Percentiles rank a stretch among this genome's conserved stretches.
These are phyloP conservation scores for barrel medic (Medicago truncatula) DNA, from an alignment of 306 rosid species.

Conservation along the genomic window MtrunA17r5.0-ANR NC_053045.1:31127501-31128000, in stretches of 20 bases:
- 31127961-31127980: constrained; percentile 91
- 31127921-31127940: constrained; percentile 88
- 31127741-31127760: neutral
- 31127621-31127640: constrained; percentile 84
- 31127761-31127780: constrained; percentile 23
- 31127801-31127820: constrained; percentile 12
- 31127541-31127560: constrained; percentile 86
- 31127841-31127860: constrained; percentile 69
- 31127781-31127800: neutral
- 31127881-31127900: constrained; percentile 84
- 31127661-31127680: constrained; percentile 87
- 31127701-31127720: constrained; percentile 71
- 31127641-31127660: constrained; percentile 93
- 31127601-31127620: constrained; percentile 79
- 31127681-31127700: constrained; percentile 91
- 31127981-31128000: constrained; percentile 80
- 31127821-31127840: constrained; percentile 26
- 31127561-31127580: constrained; percentile 81
- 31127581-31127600: constrained; percentile 86
- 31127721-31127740: constrained; percentile 3
- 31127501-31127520: constrained; percentile 40
- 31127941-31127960: constrained; percentile 86
- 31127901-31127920: constrained; percentile 86
- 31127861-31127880: constrained; percentile 96
- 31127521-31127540: constrained; percentile 89